These are phyloP conservation scores for Conoideocrella luteorostrata DNA, from an alignment of 2,329 filamentous ascomycete species.

Conservation along the genomic window DNA sequence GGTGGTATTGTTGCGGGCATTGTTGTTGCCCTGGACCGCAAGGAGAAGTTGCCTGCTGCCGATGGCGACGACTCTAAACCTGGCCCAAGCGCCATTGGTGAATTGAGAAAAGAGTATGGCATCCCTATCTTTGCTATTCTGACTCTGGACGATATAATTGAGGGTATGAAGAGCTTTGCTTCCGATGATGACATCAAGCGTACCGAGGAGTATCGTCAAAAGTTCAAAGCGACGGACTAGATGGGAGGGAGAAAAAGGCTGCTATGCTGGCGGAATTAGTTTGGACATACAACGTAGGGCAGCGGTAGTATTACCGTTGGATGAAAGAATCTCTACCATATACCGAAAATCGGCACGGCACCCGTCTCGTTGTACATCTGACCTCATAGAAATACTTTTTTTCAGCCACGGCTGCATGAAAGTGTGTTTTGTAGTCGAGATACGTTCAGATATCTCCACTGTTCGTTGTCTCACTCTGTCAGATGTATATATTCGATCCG, in stretches of 20 bases:
- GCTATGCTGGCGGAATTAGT: neutral
- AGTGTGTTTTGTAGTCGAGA: neutral
- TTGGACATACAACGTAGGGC: neutral
- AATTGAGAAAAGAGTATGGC: slow-evolving; percentile 74
- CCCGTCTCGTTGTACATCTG: neutral
- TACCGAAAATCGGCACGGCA: neutral
- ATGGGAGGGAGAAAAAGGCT: neutral
- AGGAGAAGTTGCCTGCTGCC: slow-evolving; percentile 69
- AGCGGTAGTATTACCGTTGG: neutral
- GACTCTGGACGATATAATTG: slow-evolving; percentile 77
- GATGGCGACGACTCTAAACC: slow-evolving; percentile 61
- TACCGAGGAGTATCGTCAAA: slow-evolving; percentile 66
- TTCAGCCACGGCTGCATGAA: neutral
- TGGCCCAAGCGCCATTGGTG: slow-evolving; percentile 75
- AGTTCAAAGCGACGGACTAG: slow-evolving; percentile 56
- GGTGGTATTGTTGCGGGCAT: slow-evolving; percentile 83
- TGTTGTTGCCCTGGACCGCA: slow-evolving; percentile 79
- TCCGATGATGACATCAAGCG: slow-evolving; percentile 56
- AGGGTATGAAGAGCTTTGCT: slow-evolving; percentile 56
- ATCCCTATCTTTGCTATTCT: slow-evolving; percentile 81
- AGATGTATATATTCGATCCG: neutral
- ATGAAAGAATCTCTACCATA: neutral
- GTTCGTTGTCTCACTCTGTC: neutral
- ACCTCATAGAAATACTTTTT: neutral
- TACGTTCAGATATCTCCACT: neutral